Base-by-base conservation (phyloP, 2,329 filamentous ascomycete genomes). In the Hypomyces perniciosus region DNA sequence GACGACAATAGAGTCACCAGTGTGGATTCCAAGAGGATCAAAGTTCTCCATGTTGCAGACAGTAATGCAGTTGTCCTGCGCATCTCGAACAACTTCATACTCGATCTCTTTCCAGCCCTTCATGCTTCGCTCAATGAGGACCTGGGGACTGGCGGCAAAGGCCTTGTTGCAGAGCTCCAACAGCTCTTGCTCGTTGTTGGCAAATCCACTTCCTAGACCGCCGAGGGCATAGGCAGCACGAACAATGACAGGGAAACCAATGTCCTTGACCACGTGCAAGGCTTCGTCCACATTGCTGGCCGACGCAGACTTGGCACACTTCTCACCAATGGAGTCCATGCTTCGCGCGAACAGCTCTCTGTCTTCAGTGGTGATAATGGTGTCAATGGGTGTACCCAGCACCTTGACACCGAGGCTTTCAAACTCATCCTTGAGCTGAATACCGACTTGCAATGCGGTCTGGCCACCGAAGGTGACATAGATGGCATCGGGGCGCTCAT, bases 11-110 rank as follows among this genome's bases (percentile, higher is more conserved):
- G 92, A 97, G 67, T 99, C 93, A 68, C 93, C 93, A 3, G 93
- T 99, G 66, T 97, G 93, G 56, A 97, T 97, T 62, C 93, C 93
- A 1, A 99, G 84, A 50, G 93, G 93, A 68, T 99, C 93, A 64
- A 99, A 99, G 74, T 99, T 99, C 75, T 99, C 93, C 93, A 99
- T 97, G 76, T 99, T 99, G 71, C 93, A 99, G 55, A 99, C 93
- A 6, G 93, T 99, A 67, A 99, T 97, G 68, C 93, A 99, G 79
- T 97, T 97, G 74, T 99, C 91, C 61, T 90, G 84, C 51, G 85
- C 87, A 75, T 97, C 93, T 63, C 93, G 86, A 38, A 99, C 93
- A 55, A 97, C 93, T 70, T 99, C 93, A 66, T 97, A 99, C 70
- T 99, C 93, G 56, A 97, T 95, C 72, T 99, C 93, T 72, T 99